Base-by-base conservation (phyloP, 2,329 filamentous ascomycete species). In the Ambrosiella cleistominuta region DNA sequence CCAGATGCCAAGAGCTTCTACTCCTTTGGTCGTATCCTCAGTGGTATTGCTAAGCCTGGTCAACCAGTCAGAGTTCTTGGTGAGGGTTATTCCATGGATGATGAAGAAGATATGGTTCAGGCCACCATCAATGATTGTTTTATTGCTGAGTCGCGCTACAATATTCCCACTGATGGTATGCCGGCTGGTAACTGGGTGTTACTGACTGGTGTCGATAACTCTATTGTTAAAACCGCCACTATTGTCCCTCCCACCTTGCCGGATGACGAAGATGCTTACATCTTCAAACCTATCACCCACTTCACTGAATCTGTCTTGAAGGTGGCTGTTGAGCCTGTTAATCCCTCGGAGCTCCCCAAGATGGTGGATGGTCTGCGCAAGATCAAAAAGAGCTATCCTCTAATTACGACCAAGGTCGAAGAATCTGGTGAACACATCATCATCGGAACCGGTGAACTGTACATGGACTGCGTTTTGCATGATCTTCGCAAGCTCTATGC, bases 221-320 rank as follows among this genome's bases (percentile, higher is more conserved):
- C 90, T 3, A 97, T 98, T 65, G 88, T 97, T 71, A 98, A 98
- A 71, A 91, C 89, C 2, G 93, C 93, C 7, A 98, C 93, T 0
- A 77, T 98, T 53, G 82, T 98, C 37, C 81, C 88, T 1, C 80
- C 82, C 44, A 85, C 82, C 63, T 76, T 95, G 7, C 85, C 88
- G 35, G 85, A 94, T 56, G 82, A 93, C 52, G 91, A 97, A 69
- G 89, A 95, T 62, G 89, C 88, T 0, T 94, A 94, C 69, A 95
- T 98, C 66, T 97, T 98, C 78, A 85, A 83, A 63, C 91, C 93
- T 0, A 79, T 98, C 61, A 82, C 83, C 7, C 93, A 98, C 71
- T 95, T 97, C 71, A 97, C 93, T 38, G 88, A 98, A 68, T 96
- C 91, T 0, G 90, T 98, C 0, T 86, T 98, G 70, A 98, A 98